Evolutionary conservation across 345 rosid species (phyloP).

Genomic region (Gossypium ekmanianum): DNA sequence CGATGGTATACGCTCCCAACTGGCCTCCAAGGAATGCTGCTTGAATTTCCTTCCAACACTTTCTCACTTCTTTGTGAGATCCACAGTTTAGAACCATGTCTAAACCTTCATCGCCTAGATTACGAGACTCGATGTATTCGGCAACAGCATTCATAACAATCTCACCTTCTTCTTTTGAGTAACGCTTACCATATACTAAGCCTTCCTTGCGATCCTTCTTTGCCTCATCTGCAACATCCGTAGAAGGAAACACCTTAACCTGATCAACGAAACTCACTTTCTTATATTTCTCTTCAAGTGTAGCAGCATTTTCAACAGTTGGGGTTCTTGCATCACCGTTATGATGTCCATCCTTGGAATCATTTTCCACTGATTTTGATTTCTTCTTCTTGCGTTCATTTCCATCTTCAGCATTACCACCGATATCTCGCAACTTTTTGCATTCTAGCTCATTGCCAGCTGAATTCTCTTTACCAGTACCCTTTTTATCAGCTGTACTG

Average conservation of each 20-base stretch:
- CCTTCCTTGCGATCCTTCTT: constrained; percentile 11
- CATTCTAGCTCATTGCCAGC: no score
- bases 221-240: constrained; percentile 13
- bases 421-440: no score
- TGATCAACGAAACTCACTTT: constrained; percentile 61
- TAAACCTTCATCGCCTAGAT: constrained; percentile 60
- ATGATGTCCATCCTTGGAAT: no score
- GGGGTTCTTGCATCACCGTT: no score
- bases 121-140: constrained; percentile 45
- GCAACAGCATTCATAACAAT: constrained; percentile 43
- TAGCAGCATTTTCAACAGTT: no score
- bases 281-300: constrained; percentile 32
- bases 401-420: no score
- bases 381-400: no score
- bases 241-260: constrained; percentile 51
- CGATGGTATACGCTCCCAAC: constrained; percentile 37
- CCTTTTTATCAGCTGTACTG: no score
- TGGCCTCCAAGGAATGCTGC: constrained; percentile 66
- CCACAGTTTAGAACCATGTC: constrained; percentile 54
- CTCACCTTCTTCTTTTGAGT: constrained; percentile 66
- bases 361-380: no score
- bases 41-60: constrained; percentile 73
- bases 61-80: constrained; percentile 32
- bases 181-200: constrained; percentile 63
- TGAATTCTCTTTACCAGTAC: no score